phyloP scores from a whole-genome alignment of 1,284 basidiomycete genomes.

The Pisolithus thermaeus region DNA sequence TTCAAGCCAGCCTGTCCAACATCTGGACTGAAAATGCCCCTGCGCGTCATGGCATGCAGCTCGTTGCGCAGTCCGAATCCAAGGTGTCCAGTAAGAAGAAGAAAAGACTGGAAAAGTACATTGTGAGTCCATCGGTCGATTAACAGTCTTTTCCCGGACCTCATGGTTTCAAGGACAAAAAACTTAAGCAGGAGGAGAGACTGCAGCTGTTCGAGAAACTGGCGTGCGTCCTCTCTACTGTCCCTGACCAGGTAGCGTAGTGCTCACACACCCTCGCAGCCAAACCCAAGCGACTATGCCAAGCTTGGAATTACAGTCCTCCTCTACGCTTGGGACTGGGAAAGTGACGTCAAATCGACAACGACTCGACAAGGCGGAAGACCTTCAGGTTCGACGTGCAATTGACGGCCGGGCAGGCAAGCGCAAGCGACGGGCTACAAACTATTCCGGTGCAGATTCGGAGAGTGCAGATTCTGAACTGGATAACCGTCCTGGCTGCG shows the following conservation, averaged over 20 bases:
- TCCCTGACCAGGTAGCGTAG: background rate
- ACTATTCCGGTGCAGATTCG: slow-evolving; percentile 29
- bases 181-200: slow-evolving; percentile 80
- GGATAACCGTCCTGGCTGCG: slow-evolving; percentile 23
- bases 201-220: slow-evolving; percentile 68
- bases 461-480: slow-evolving; percentile 27
- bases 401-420: slow-evolving; percentile 45
- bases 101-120: slow-evolving; percentile 79
- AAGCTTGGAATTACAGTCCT: slow-evolving; percentile 60
- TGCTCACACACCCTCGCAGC: slow-evolving; percentile 36
- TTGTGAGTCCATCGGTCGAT: slow-evolving; percentile 40
- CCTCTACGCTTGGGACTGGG: slow-evolving; percentile 74
- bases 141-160: background rate
- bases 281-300: slow-evolving; percentile 67
- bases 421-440: slow-evolving; percentile 37
- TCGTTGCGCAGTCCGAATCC: slow-evolving; percentile 55
- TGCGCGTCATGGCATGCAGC: slow-evolving; percentile 27
- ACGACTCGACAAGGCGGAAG: slow-evolving; percentile 52
- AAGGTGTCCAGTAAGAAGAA: slow-evolving; percentile 77
- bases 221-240: slow-evolving; percentile 46
- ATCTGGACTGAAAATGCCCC: slow-evolving; percentile 4
- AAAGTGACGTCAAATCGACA: slow-evolving; percentile 54
- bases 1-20: background rate
- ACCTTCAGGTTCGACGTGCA: slow-evolving; percentile 49
- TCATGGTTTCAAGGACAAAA: slow-evolving; percentile 58